phyloP scores from a whole-genome alignment of 2,329 filamentous ascomycete genomes.

The Phaeosphaeriaceae sp. region DNA sequence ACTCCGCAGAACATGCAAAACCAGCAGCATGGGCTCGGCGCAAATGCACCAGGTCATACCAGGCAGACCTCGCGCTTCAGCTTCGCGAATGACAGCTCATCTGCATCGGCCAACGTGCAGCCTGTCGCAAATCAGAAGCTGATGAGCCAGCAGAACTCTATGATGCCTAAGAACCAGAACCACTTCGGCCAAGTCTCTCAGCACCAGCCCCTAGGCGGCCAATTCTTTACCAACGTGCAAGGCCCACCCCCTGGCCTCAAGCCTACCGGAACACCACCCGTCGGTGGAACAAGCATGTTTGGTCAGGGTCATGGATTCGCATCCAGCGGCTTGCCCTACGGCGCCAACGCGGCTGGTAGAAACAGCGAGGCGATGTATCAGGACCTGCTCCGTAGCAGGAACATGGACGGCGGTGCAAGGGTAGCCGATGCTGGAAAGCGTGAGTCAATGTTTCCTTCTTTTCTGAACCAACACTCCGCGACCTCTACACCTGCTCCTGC shows the following conservation, averaged over 20 bases:
- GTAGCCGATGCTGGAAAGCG: slow-evolving; percentile 90
- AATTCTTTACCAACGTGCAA: slow-evolving; percentile 86
- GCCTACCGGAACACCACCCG: slow-evolving; percentile 91
- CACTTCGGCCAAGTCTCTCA: slow-evolving; percentile 63
- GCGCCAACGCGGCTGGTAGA: slow-evolving; percentile 68
- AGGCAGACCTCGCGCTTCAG: slow-evolving; percentile 88
- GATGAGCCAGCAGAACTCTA: slow-evolving; percentile 86
- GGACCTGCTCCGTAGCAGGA: slow-evolving; percentile 76
- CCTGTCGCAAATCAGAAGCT: slow-evolving; percentile 79
- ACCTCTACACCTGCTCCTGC: slow-evolving; percentile 87
- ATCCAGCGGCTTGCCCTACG: slow-evolving; percentile 70
- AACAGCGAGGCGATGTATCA: slow-evolving; percentile 80
- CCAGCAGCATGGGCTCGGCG: slow-evolving; percentile 61
- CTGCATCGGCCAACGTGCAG: slow-evolving; percentile 71
- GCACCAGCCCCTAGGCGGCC: slow-evolving; percentile 64
- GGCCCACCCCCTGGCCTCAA: slow-evolving; percentile 95
- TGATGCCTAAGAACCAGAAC: slow-evolving; percentile 69
- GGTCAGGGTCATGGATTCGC: slow-evolving; percentile 87
- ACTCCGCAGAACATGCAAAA: slow-evolving; percentile 54
- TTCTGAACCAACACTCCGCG: slow-evolving; percentile 83
- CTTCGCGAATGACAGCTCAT: slow-evolving; percentile 78
- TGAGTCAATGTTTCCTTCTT: slow-evolving; percentile 97
- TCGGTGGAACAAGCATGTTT: slow-evolving; percentile 81
- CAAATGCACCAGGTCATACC: slow-evolving; percentile 72
- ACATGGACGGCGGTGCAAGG: slow-evolving; percentile 70